These are phyloP conservation scores for Zygnema circumcarinatum DNA, from an alignment of 139 green algal species.

Conservation along the genomic window DNA sequence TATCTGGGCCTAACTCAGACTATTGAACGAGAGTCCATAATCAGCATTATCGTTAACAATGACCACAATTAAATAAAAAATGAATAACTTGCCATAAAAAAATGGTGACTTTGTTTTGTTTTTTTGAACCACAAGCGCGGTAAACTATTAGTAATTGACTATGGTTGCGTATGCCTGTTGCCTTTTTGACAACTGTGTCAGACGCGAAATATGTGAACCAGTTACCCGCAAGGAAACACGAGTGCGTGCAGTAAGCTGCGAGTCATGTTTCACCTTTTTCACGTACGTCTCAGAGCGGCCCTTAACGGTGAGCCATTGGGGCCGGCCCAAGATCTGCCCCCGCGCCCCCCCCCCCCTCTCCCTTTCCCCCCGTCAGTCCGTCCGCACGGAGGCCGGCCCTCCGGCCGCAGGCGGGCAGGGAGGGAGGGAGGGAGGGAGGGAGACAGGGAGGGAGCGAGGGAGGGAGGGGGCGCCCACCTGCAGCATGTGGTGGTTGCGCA, in stretches of 20 bases:
- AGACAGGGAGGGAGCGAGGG: not conserved
- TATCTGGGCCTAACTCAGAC: no score
- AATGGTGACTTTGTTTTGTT: not conserved
- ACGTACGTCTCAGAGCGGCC: conserved; percentile 53
- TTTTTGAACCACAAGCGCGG: not conserved
- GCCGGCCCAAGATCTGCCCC: conserved; percentile 47
- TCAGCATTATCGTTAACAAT: no score
- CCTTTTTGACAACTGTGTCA: not conserved
- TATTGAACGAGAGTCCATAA: no score
- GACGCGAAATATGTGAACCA: not conserved
- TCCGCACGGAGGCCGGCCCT: not conserved
- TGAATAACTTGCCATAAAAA: not conserved
- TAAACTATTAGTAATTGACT: not conserved
- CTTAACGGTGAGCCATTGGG: conserved; percentile 54
- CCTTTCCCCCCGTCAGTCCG: not conserved
- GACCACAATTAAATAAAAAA: no score
- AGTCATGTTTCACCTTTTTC: conserved; percentile 21
- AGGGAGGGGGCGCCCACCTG: conserved; percentile 19
- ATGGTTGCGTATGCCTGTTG: not conserved
- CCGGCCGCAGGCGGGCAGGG: no score
- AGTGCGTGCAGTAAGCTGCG: not conserved
- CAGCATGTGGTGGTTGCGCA: conserved; percentile 97
- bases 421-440: not conserved
- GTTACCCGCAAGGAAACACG: not conserved
- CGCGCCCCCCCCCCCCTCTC: no score